Conservation (phyloP, 768 basidiomycete genomes). For the Suillus discolor region DNA sequence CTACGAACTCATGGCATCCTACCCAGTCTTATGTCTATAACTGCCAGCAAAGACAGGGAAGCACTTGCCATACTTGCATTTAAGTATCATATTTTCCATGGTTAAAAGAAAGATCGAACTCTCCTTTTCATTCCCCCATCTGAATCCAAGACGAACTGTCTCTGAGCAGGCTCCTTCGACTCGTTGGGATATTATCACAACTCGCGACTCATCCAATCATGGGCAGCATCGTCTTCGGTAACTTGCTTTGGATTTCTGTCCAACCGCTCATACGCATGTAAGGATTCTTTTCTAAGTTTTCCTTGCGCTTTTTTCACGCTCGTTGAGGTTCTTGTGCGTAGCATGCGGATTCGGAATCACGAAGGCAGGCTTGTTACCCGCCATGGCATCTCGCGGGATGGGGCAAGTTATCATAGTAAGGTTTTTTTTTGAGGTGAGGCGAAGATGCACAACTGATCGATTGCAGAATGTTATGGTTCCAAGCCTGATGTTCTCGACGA, state of each 20-base stretch:
- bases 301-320: slow-evolving; percentile 12
- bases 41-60: background rate
- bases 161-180: background rate
- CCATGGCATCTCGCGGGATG: slow-evolving; percentile 56
- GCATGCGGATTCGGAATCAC: slow-evolving; percentile 59
- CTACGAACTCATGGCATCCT: background rate
- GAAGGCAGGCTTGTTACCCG: slow-evolving; percentile 61
- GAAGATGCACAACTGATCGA: slow-evolving; percentile 4
- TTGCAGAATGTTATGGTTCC: slow-evolving; percentile 32
- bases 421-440: background rate
- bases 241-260: slow-evolving; percentile 64
- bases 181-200: background rate
- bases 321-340: slow-evolving; percentile 51
- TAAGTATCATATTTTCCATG: background rate
- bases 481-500: slow-evolving; percentile 69
- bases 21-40: background rate
- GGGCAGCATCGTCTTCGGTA: slow-evolving; percentile 34
- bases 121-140: background rate
- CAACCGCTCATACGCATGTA: slow-evolving; percentile 63
- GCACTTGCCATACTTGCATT: background rate
- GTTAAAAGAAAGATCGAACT: background rate
- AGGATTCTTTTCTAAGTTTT: slow-evolving; percentile 20
- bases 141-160: background rate
- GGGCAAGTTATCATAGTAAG: slow-evolving; percentile 62
- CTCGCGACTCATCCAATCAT: slow-evolving; percentile 10